Evolutionary conservation across 2,329 filamentous ascomycete species (phyloP).

Genomic region (Diaporthe sp.): DNA sequence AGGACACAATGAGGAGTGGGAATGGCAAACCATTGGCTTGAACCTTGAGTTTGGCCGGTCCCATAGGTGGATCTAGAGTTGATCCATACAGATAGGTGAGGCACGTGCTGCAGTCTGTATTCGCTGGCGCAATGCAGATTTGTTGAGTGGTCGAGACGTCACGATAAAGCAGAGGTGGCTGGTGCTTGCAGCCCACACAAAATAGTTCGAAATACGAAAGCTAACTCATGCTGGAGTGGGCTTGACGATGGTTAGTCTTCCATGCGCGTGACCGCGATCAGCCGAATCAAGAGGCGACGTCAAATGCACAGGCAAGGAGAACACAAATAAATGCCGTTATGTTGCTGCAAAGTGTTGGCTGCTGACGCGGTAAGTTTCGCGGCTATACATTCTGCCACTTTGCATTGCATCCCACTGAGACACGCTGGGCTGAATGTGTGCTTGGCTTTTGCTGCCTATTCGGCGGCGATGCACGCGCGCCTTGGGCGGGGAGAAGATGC

Average conservation of each 20-base stretch:
- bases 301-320: not conserved
- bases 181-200: not conserved
- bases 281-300: not conserved
- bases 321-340: not conserved
- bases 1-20: not conserved
- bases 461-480: not conserved
- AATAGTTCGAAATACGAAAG: not conserved
- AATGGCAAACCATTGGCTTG: not conserved
- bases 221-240: not conserved
- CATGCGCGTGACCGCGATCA: not conserved
- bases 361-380: not conserved
- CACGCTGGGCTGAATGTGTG: not conserved
- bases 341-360: not conserved
- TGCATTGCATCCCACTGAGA: conserved; percentile 18
- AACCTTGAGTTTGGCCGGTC: not conserved
- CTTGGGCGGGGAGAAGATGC: not conserved
- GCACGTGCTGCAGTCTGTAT: not conserved
- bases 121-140: not conserved
- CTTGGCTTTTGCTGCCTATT: not conserved
- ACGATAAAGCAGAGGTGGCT: not conserved
- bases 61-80: not conserved
- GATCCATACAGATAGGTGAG: not conserved
- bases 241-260: not conserved
- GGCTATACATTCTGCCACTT: not conserved
- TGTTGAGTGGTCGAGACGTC: not conserved